These are phyloP conservation scores for Aaosphaeria pasadenensis DNA, from an alignment of 2,329 filamentous ascomycete species.

Conservation along the genomic window DNA sequence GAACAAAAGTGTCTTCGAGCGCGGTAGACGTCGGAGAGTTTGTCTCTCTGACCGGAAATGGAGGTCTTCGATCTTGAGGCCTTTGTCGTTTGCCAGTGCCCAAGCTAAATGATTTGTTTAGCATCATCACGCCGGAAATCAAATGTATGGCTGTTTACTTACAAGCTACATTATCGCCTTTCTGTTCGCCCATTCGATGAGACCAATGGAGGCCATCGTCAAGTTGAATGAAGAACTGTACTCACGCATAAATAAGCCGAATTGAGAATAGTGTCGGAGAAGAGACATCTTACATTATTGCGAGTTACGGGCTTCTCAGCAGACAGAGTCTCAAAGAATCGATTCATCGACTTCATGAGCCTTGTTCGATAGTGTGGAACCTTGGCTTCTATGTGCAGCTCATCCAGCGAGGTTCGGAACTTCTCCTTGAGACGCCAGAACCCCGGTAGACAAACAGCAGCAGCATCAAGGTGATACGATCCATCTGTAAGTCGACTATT, in stretches of 20 bases:
- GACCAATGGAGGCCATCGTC: slow-evolving; percentile 7
- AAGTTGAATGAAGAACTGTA: slow-evolving; percentile 6
- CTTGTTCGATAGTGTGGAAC: slow-evolving; percentile 5
- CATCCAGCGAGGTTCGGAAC: slow-evolving; percentile 5
- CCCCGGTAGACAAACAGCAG: slow-evolving; percentile 5
- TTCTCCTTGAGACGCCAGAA: slow-evolving; percentile 7
- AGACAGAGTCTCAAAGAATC: slow-evolving; percentile 3
- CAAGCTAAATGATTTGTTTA: background rate
- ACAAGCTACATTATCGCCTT: slow-evolving; percentile 2
- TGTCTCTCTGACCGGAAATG: slow-evolving; percentile 55
- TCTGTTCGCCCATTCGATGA: slow-evolving; percentile 5
- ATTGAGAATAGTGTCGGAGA: background rate
- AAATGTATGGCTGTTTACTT: too few species aligned
- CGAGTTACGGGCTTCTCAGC: slow-evolving; percentile 4
- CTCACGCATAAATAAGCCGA: background rate
- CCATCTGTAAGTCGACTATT: background rate
- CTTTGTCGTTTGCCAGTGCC: slow-evolving; percentile 2
- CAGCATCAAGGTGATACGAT: slow-evolving; percentile 5
- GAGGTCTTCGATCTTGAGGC: slow-evolving; percentile 3
- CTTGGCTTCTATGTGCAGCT: slow-evolving; percentile 5
- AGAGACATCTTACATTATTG: slow-evolving; percentile 1
- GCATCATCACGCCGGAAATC: too few species aligned
- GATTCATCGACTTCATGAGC: slow-evolving; percentile 6
- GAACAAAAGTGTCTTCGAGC: slow-evolving; percentile 54
- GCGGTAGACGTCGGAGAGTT: slow-evolving; percentile 54